Conservation (phyloP, 305 asterid genomes). For the Fraxinus floribunda region DNA sequence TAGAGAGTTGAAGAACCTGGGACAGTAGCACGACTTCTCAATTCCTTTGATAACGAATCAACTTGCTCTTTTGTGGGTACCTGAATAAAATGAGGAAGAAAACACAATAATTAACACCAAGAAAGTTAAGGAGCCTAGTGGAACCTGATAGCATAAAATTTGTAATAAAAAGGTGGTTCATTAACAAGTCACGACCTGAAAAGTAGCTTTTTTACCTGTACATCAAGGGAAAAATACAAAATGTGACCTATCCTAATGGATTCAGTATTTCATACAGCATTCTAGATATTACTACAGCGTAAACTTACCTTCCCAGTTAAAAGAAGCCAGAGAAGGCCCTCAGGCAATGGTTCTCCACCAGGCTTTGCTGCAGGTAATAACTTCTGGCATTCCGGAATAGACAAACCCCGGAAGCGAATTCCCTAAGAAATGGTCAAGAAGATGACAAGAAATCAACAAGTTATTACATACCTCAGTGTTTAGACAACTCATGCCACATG, state of each 20-base stretch:
- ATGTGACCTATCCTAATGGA: not conserved
- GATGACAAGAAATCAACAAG: conserved; percentile 13
- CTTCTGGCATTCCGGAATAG: conserved; percentile 96
- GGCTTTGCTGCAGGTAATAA: conserved; percentile 80
- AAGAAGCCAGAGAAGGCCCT: conserved; percentile 99
- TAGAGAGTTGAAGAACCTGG: conserved; percentile 51
- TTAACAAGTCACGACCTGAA: not conserved
- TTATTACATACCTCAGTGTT: not conserved
- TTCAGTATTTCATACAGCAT: not conserved
- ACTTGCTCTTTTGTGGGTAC: conserved; percentile 87
- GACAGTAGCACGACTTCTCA: conserved; percentile 69
- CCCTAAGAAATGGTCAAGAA: conserved; percentile 50
- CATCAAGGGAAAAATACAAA: conserved; percentile 3
- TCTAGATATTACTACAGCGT: not conserved
- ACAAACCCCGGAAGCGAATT: conserved; percentile 90
- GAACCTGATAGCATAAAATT: not conserved
- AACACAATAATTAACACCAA: not conserved
- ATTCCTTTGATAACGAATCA: conserved; percentile 63
- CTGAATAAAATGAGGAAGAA: conserved; percentile 28
- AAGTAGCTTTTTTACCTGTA: conserved; percentile 3
- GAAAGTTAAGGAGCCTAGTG: not conserved
- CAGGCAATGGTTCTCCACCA: conserved; percentile 97
- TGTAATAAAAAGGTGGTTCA: conserved; percentile 2
- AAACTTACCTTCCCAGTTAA: conserved; percentile 77
- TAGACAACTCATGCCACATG: not conserved